Conservation (phyloP, 106 monocot genomes). For the Phalaenopsis aphrodite region DNA sequence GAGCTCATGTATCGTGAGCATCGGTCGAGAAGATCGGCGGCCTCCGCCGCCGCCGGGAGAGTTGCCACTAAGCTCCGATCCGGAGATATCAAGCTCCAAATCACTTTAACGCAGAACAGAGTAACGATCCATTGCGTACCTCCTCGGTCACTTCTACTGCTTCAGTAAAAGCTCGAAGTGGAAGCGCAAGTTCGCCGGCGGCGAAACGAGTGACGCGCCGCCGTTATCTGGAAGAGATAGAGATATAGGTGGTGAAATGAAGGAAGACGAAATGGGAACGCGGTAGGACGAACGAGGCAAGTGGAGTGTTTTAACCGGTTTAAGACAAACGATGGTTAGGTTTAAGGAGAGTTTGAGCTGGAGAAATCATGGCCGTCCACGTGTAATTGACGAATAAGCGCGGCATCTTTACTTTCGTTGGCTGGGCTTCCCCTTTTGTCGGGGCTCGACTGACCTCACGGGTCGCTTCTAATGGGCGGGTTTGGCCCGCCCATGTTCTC, state of each 20-base stretch:
- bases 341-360: background rate
- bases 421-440: background rate
- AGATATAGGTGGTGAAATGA: background rate
- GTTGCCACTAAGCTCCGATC: background rate
- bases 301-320: conserved; percentile 1
- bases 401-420: background rate
- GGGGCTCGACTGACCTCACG: background rate
- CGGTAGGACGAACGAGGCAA: background rate
- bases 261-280: background rate
- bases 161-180: background rate
- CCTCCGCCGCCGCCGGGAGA: background rate
- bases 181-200: background rate
- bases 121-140: background rate
- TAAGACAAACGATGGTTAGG: background rate
- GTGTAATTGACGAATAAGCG: background rate
- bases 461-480: background rate
- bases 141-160: background rate
- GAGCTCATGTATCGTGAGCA: background rate
- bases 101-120: background rate
- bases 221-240: background rate
- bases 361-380: conserved; percentile 2
- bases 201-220: background rate
- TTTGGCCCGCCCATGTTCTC: background rate
- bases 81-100: background rate
- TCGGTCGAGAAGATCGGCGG: background rate